These are phyloP conservation scores for Pestalotiopsis sp. DNA, from an alignment of 2,329 filamentous ascomycete species.

Conservation along the genomic window DNA sequence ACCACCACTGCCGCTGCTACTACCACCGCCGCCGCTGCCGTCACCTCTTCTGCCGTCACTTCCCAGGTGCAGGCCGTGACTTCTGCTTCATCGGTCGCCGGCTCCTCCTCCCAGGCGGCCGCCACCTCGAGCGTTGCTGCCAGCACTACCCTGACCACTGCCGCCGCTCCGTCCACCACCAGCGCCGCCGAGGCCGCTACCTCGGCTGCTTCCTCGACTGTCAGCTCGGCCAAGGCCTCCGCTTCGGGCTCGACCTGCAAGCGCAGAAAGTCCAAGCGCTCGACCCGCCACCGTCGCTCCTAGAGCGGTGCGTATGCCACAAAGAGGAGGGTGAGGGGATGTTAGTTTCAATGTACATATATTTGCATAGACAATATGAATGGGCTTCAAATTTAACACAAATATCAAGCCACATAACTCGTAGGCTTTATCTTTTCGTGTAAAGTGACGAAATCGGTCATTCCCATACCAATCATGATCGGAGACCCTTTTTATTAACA, in stretches of 20 bases:
- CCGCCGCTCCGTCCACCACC: background rate
- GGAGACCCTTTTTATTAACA: no score
- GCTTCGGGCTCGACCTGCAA: background rate
- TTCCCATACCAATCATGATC: background rate
- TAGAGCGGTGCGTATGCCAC: background rate
- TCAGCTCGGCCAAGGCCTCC: background rate
- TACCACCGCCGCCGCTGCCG: background rate
- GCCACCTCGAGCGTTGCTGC: background rate
- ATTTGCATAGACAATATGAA: background rate
- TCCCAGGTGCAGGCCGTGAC: background rate
- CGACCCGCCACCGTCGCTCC: background rate
- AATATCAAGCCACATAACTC: background rate
- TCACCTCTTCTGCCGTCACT: background rate
- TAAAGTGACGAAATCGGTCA: background rate
- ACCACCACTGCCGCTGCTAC: background rate
- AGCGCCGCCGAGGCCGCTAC: background rate
- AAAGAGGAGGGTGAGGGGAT: background rate
- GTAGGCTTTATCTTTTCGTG: background rate
- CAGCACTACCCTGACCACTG: background rate
- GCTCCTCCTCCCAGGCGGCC: background rate
- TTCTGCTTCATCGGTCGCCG: background rate
- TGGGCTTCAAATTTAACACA: background rate
- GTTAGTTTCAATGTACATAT: constrained; percentile 1
- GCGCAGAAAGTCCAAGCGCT: background rate
- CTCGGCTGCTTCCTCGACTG: background rate